phyloP scores from a whole-genome alignment of 2,329 filamentous ascomycete genomes.

The Hymenoscyphus salicellus region DNA sequence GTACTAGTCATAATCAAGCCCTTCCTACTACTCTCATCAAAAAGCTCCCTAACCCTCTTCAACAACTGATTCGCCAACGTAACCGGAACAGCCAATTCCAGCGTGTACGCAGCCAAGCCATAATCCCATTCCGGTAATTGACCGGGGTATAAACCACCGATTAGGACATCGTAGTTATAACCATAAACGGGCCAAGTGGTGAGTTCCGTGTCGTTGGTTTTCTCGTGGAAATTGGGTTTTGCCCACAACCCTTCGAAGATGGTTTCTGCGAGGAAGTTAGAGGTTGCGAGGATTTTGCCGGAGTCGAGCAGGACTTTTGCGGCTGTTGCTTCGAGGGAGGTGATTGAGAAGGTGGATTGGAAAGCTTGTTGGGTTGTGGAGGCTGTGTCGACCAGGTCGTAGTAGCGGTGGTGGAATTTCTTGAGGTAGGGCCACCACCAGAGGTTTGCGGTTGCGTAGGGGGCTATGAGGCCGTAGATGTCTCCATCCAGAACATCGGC shows the following conservation, averaged over 20 bases:
- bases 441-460: slow-evolving; percentile 22
- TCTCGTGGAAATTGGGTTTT: slow-evolving; percentile 23
- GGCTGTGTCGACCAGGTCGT: slow-evolving; percentile 21
- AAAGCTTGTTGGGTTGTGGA: slow-evolving; percentile 17
- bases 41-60: slow-evolving; percentile 17
- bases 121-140: slow-evolving; percentile 22
- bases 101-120: slow-evolving; percentile 17
- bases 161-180: slow-evolving; percentile 24
- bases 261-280: slow-evolving; percentile 22
- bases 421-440: slow-evolving; percentile 23
- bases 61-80: slow-evolving; percentile 20
- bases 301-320: slow-evolving; percentile 19
- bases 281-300: slow-evolving; percentile 20
- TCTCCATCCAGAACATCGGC: slow-evolving; percentile 21
- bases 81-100: slow-evolving; percentile 23
- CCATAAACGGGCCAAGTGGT: slow-evolving; percentile 22
- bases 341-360: slow-evolving; percentile 24
- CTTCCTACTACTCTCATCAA: slow-evolving; percentile 14
- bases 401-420: slow-evolving; percentile 23
- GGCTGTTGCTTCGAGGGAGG: slow-evolving; percentile 16
- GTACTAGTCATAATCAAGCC: slow-evolving; percentile 22
- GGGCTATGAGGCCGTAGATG: slow-evolving; percentile 21
- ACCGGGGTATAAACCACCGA: slow-evolving; percentile 22
- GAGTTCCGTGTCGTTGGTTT: slow-evolving; percentile 13
- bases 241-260: slow-evolving; percentile 22